Evolutionary conservation across 768 basidiomycete genomes (phyloP), one percentile per base, ranked within the genome.

Genomic region (Amanita molliuscula): DNA sequence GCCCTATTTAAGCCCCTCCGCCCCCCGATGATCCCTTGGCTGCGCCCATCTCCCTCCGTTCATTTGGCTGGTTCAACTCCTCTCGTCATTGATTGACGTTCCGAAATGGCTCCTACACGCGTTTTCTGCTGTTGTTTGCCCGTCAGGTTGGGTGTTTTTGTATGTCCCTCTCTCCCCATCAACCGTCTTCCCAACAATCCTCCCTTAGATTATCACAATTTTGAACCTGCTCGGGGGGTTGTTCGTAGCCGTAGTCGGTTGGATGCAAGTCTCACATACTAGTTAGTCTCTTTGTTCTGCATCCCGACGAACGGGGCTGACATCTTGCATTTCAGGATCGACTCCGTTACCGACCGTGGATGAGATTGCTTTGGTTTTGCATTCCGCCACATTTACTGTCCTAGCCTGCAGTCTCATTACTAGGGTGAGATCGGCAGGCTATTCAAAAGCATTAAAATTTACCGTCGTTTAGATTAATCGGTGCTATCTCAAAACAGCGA

Each of bases 41-140:
- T 44, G 31, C 40, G 41, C 41, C 29, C 26, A 20, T 31, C 28
- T 25, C 29, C 28, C 40, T 28, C 20, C 28, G 21, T 7, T 35
- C 42, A 25, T 49, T 49, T 49, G 48, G 25, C 48, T 41, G 40
- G 40, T 41, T 41, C 40, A 40, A 49, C 31, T 40, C 28, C 15
- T 0, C 16, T 41, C 48, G 48, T 43, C 48, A 34, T 50, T 43
- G 48, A 50, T 33, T 43, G 41, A 44, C 49, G 41, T n/a, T 42
- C 37, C 25, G 3, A 42, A 42, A 49, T 50, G 49, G 69, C 76
- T 56, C 75, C 71, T 53, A 72, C 75, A 16, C 74, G 73, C 55
- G 78, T 66, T 58, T 82, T 82, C 63, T 81, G 77, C 64, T 79
- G 75, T 65, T 82, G 78, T 65, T 70, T 82, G 58, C 81, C 79